Percentiles rank a stretch among this genome's conserved stretches.
phyloP scores from a whole-genome alignment of 495 filamentous ascomycete species.

The Hypoxylon fuscum region DNA sequence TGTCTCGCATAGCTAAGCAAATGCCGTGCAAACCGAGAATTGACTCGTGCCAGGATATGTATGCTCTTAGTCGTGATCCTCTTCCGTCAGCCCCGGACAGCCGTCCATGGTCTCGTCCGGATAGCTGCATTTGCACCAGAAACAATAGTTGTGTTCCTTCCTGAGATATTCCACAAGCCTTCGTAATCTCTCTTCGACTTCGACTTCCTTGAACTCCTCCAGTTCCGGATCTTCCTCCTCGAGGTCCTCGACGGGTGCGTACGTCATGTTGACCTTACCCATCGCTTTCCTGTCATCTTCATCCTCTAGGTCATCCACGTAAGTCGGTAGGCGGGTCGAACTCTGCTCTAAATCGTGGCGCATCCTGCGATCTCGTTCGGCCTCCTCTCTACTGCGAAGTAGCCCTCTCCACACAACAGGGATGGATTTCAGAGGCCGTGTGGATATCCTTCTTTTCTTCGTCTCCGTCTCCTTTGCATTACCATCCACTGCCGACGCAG shows the following conservation, averaged over 20 bases:
- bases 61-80: conserved; percentile 79
- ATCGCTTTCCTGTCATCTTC: conserved; percentile 59
- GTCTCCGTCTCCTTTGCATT: conserved; percentile 36
- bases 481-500: conserved; percentile 30
- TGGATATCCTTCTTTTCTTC: conserved; percentile 57
- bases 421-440: conserved; percentile 64
- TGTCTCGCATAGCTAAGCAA: too few species aligned
- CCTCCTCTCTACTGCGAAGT: conserved; percentile 71
- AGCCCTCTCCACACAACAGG: conserved; percentile 84
- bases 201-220: conserved; percentile 80
- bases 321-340: conserved; percentile 56
- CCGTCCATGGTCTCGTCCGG: conserved; percentile 76
- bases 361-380: conserved; percentile 73
- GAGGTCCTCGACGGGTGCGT: conserved; percentile 70
- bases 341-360: conserved; percentile 75
- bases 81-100: conserved; percentile 89
- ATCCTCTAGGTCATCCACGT: conserved; percentile 63
- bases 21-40: too few species aligned
- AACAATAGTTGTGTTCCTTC: conserved; percentile 81
- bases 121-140: conserved; percentile 94
- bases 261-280: conserved; percentile 51
- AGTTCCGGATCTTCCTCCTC: conserved; percentile 87
- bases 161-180: conserved; percentile 74
- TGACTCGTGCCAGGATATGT: not conserved
- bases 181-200: conserved; percentile 68